Evolutionary conservation across 495 filamentous ascomycete species (phyloP), one percentile per base, ranked within the genome.

Genomic region (Penicillium chermesinum): DNA sequence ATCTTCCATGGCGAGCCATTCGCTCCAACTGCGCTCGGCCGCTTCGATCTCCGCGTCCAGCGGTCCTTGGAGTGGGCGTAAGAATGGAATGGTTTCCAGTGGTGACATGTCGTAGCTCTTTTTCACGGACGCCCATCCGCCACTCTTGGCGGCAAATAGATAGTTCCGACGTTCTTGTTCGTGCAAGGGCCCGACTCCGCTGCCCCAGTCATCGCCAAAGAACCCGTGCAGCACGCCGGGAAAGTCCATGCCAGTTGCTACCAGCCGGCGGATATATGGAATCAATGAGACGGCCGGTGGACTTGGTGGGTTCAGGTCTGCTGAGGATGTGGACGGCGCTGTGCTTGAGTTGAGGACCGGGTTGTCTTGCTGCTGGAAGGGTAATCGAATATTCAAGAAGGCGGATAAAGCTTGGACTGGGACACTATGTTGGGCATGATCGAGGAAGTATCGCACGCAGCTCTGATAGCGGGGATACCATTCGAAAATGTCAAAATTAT

Each of bases 381-480:
- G 75, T n/a, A 80, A 69, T 38, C 55, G 67, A 50, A 80, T 96
- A 83, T 98, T 98, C 70, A 96, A 69, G 65, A 91, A 93, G 16
- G 91, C 87, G 13, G 91, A 89, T 41, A 97, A 76, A 16, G 89
- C 89, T 69, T 96, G 91, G 15, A 94, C 86, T 33, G 83, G 78
- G 32, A 74, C 79, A 49, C 80, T 84, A 67, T 94, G 87, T 61
- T 97, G 93, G 4, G 90, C 89, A 63, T 91, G 82, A 59, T 96
- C 88, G 55, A 96, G 73, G 69, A 98, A 98, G 73, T 94, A 96
- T 33, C 81, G 80, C 50, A 91, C 87, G 67, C 93, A 98, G 54
- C 81, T 88, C 63, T 91, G 88, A 67, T 95, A 96, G 41, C 85
- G 81, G 13, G 90, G 89, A 60, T 95, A 87, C 93, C 93, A 98